These are phyloP conservation scores for Euclidium syriacum DNA, from an alignment of 345 rosid species.

Conservation along the genomic window DNA sequence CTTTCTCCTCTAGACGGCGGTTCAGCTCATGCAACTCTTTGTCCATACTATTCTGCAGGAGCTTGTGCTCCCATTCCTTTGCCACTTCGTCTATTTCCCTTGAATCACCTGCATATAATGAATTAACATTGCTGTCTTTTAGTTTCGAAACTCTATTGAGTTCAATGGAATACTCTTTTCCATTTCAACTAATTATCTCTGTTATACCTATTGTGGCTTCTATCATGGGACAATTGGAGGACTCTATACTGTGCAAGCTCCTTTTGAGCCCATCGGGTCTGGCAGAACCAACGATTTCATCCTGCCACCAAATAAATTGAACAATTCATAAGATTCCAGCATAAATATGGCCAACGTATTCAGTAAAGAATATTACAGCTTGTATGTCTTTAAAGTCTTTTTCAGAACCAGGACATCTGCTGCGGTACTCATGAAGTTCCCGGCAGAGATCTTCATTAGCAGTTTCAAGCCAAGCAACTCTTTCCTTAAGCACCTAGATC, in stretches of 20 bases:
- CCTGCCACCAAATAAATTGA: slow-evolving; percentile 39
- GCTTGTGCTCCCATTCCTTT: slow-evolving; percentile 98
- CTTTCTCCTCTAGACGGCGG: slow-evolving; percentile 87
- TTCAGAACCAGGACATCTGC: slow-evolving; percentile 59
- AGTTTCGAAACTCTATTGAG: background rate
- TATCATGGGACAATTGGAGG: slow-evolving; percentile 73
- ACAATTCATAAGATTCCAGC: background rate
- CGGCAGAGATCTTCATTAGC: slow-evolving; percentile 89
- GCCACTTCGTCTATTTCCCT: slow-evolving; percentile 81
- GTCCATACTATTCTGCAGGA: slow-evolving; percentile 86
- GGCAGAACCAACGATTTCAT: slow-evolving; percentile 53
- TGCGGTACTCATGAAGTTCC: slow-evolving; percentile 79
- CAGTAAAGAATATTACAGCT: slow-evolving; percentile 39
- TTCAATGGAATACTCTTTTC: background rate
- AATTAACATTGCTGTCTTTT: background rate
- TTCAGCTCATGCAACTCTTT: slow-evolving; percentile 88
- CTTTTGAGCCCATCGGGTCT: slow-evolving; percentile 86
- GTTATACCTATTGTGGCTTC: slow-evolving; percentile 61
- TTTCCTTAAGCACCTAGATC: slow-evolving; percentile 76
- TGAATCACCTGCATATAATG: slow-evolving; percentile 51
- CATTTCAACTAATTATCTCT: background rate
- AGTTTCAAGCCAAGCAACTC: slow-evolving; percentile 92
- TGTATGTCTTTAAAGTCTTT: slow-evolving; percentile 70
- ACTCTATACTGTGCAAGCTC: slow-evolving; percentile 74
- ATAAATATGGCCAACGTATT: background rate